Conservation (phyloP, 306 rosid genomes). For the Morella rubra region DNA sequence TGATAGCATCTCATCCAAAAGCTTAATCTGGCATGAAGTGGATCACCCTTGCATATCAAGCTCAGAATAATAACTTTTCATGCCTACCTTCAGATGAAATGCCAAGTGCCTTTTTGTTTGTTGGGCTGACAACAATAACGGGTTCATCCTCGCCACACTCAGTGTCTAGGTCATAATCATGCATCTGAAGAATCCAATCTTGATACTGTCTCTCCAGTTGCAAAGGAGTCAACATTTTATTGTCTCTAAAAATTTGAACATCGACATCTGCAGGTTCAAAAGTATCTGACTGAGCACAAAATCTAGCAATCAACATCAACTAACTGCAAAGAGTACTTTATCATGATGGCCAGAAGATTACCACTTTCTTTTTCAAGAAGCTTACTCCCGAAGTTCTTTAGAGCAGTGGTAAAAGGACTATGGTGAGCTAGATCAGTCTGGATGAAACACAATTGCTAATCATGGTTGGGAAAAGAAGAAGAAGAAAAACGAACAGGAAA, state of each 20-base stretch:
- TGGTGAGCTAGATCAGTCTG: conserved; percentile 66
- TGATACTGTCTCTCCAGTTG: conserved; percentile 51
- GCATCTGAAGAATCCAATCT: conserved; percentile 63
- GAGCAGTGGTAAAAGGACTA: conserved; percentile 46
- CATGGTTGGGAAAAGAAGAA: background rate
- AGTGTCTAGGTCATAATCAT: conserved; percentile 47
- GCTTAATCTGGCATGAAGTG: background rate
- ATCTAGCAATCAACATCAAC: conserved; percentile 3
- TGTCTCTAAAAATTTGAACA: conserved; percentile 31
- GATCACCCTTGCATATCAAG: background rate
- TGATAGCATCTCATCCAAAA: background rate
- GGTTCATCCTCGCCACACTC: conserved; percentile 59
- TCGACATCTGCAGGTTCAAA: conserved; percentile 30
- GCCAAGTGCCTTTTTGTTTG: conserved; percentile 43
- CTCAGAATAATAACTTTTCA: background rate
- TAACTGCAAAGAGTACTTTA: background rate
- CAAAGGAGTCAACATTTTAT: conserved; percentile 30
- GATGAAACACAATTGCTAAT: conserved; percentile 10
- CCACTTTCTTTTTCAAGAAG: conserved; percentile 39
- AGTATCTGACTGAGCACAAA: conserved; percentile 9
- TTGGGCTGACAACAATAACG: conserved; percentile 39
- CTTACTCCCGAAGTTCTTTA: conserved; percentile 53
- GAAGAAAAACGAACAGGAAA: background rate
- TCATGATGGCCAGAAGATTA: conserved; percentile 10
- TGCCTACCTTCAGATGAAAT: conserved; percentile 52